Evolutionary conservation across 345 rosid genomes (phyloP), one percentile per base, ranked within the genome.

Genomic region (Isatis tinctoria): DNA sequence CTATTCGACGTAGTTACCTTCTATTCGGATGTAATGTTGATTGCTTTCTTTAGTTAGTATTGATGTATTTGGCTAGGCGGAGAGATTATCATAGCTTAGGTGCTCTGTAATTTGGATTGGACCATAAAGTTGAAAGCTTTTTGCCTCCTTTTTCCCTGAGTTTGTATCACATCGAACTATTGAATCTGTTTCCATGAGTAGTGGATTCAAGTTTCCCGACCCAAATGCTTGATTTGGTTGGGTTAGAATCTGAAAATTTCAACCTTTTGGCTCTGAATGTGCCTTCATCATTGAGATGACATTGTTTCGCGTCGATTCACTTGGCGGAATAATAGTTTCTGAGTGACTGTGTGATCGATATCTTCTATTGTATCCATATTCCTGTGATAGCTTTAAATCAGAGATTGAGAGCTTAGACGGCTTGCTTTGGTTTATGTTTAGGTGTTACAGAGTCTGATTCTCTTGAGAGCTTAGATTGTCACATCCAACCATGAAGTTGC

Each of bases 61-160:
- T 53, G 52, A 7, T 56, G 10, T 57, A 3, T 58, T 24, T 35
- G 35, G 17, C 48, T 74, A 40, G 39, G 56, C 51, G 61, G 7
- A 49, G 12, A 49, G 16, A 11, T 60, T 67, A 75, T 8, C 70
- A 63, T 47, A 62, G 37, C 10, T 48, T 48, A 66, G 67, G 73
- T 53, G 0, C 35, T 44, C 3, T 70, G 71, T 51, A 69, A 54
- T 57, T 40, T 6, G 3, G 26, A 69, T 69, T 13, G 27, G 16
- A 26, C 40, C 60, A 2, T 62, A 45, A 76, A 64, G 27, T 27
- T 56, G 53, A 69, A 35, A 36, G 7, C 71, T 51, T 70, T 22
- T 76, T 63, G 14, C 27, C 49, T 53, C 44, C 27, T 37, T 22
- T 22, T 1, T 0, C 30, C 5, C 17, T 4, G 14, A 35, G 49